Percentiles rank a stretch among this genome's conserved stretches.
Conservation (phyloP, 768 basidiomycete genomes). For the Nidularia pulvinata region DNA sequence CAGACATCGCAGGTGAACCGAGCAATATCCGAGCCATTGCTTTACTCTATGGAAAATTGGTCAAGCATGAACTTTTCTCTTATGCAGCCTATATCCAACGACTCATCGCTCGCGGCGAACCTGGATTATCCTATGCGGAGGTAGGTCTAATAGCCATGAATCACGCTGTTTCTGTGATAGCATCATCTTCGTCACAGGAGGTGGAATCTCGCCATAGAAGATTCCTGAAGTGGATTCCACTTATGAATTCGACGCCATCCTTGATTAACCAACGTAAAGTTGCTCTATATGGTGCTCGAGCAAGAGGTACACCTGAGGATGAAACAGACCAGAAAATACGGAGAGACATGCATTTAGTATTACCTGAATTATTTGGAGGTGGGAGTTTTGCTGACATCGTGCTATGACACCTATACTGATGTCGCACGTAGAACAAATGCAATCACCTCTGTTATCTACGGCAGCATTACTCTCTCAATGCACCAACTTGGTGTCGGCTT, state of each 20-base stretch:
- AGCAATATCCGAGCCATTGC: conserved; percentile 61
- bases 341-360: conserved; percentile 58
- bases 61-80: conserved; percentile 70
- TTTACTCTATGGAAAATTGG: conserved; percentile 69
- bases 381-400: neutral
- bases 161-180: too few relatives aligned
- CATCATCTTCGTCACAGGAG: too few relatives aligned
- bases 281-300: conserved; percentile 66
- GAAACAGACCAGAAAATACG: conserved; percentile 69
- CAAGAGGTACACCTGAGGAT: conserved; percentile 73
- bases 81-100: conserved; percentile 78
- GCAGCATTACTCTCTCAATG: conserved; percentile 41
- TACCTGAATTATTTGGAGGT: conserved; percentile 76
- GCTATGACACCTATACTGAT: conserved; percentile 3
- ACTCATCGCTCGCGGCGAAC: conserved; percentile 78
- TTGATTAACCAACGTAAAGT: conserved; percentile 69
- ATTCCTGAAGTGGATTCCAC: conserved; percentile 72
- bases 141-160: conserved; percentile 29
- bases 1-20: conserved; percentile 55
- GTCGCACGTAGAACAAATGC: conserved; percentile 35
- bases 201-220: conserved; percentile 62
- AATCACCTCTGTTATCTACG: conserved; percentile 26
- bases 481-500: conserved; percentile 44
- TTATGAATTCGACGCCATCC: conserved; percentile 58
- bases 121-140: conserved; percentile 51